Conservation (phyloP, 1,284 basidiomycete species). For the Rhodotorula mucilaginosa region DNA sequence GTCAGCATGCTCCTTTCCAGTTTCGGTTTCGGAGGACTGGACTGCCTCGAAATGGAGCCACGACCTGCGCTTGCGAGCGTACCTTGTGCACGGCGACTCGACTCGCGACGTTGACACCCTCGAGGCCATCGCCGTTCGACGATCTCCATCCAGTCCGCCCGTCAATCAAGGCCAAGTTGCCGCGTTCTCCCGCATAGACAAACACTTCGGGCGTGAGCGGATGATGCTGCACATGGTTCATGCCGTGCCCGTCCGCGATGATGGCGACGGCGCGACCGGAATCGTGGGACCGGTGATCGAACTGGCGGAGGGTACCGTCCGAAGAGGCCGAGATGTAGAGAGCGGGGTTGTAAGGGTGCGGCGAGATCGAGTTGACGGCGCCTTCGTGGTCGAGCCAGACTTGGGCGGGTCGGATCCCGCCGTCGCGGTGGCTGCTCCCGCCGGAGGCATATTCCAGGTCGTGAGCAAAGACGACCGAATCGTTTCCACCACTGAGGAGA, state of each 20-base stretch:
- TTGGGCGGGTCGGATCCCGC: slow-evolving; percentile 4
- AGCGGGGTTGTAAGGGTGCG: slow-evolving; percentile 59
- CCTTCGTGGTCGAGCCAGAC: slow-evolving; percentile 34
- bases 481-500: slow-evolving; percentile 61
- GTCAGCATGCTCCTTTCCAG: too few species aligned
- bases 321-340: slow-evolving; percentile 68
- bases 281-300: slow-evolving; percentile 14
- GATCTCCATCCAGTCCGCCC: slow-evolving; percentile 65
- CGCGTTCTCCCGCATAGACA: slow-evolving; percentile 60
- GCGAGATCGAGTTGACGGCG: slow-evolving; percentile 31
- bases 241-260: slow-evolving; percentile 15
- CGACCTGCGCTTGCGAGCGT: slow-evolving; percentile 1
- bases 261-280: slow-evolving; percentile 2
- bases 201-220: slow-evolving; percentile 64
- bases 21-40: background rate
- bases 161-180: slow-evolving; percentile 65
- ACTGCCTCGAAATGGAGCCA: slow-evolving; percentile 5
- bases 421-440: background rate
- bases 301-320: slow-evolving; percentile 58
- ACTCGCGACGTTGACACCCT: background rate
- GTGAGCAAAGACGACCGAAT: slow-evolving; percentile 54
- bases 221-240: slow-evolving; percentile 60
- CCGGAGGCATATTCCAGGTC: slow-evolving; percentile 30
- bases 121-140: background rate
- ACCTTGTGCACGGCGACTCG: slow-evolving; percentile 12